phyloP scores from a whole-genome alignment of 306 rosid genomes.

The Ormosia semicastrata region DNA sequence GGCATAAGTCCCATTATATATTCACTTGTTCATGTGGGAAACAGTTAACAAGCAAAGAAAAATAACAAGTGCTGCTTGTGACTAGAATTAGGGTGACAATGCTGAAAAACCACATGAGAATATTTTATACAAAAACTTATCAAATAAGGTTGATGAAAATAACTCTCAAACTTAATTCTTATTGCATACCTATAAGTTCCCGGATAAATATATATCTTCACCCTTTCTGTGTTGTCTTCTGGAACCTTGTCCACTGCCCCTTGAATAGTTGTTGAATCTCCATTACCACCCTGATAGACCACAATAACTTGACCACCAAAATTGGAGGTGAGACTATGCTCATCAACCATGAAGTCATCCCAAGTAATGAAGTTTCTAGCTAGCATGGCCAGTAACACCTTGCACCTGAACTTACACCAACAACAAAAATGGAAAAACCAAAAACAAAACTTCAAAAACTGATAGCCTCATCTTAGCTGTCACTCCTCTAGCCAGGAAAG shows the following conservation, averaged over 20 bases:
- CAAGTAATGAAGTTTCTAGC: conserved; percentile 47
- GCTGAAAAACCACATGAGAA: not conserved
- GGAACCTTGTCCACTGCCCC: conserved; percentile 74
- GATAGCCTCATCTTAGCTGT: not conserved
- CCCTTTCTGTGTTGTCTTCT: conserved; percentile 40
- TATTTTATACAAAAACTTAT: not conserved
- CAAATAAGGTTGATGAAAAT: not conserved
- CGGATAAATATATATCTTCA: conserved; percentile 59
- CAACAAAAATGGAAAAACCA: conserved; percentile 9
- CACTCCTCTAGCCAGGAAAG: not conserved
- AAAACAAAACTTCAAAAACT: not conserved
- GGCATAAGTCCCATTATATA: too few species aligned
- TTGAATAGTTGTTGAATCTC: conserved; percentile 71
- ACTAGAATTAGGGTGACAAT: not conserved
- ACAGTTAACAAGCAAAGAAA: not conserved
- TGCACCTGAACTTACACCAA: conserved; percentile 23
- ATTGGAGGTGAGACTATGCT: not conserved
- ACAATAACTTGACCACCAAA: conserved; percentile 39
- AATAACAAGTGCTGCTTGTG: not conserved
- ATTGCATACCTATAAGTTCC: conserved; percentile 60
- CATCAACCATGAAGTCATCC: conserved; percentile 60
- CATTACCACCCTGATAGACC: conserved; percentile 55
- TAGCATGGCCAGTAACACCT: not conserved
- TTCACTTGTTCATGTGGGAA: too few species aligned
- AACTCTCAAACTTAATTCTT: not conserved